Base-by-base conservation (phyloP, 2,329 filamentous ascomycete genomes). In the Boeremia exigua region DNA sequence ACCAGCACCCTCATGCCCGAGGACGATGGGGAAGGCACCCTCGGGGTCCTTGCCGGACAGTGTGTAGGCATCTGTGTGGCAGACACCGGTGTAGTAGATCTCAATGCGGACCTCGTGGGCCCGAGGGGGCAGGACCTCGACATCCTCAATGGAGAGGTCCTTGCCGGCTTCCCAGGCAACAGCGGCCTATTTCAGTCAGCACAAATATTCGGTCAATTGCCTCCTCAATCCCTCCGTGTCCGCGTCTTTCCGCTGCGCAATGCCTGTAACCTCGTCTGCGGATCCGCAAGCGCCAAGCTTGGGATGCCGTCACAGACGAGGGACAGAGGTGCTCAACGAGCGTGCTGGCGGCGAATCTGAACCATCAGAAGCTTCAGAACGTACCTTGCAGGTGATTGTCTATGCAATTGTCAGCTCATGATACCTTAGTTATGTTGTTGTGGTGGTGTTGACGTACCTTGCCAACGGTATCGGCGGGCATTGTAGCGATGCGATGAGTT, bases 81-180 rank as follows among this genome's bases (percentile, higher is more conserved):
- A 99, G 76, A 99, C 95, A 79, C 95, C 95, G 49, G 95, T 99
- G 83, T 97, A 96, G 84, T 94, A 89, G 76, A 98, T 91, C 83
- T 98, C 82, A 75, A 99, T 96, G 71, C 95, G 91, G 74, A 99
- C 95, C 82, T 99, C 95, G 80, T 96, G 86, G 59, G 94, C 93
- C 79, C 84, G 88, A 57, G 95, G 95, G 61, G 94, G 90, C 48
- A 84, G 86, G 64, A 99, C 95, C 81, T 98, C 93, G 70, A 99
- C 84, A 67, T 96, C 91, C 81, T 99, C 95, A 67, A 98, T 85
- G 70, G 83, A 87, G 63, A 99, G 86, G 66, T 91, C 88, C 81
- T 96, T 91, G 75, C 90, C 93, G 43, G 95, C 92, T 79, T 93
- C 94, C 95, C 95, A 99, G 77, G 95, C 95, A 62, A 99, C 90